Evolutionary conservation across 768 basidiomycete genomes (phyloP).

Genomic region (Crucibulum laeve): DNA sequence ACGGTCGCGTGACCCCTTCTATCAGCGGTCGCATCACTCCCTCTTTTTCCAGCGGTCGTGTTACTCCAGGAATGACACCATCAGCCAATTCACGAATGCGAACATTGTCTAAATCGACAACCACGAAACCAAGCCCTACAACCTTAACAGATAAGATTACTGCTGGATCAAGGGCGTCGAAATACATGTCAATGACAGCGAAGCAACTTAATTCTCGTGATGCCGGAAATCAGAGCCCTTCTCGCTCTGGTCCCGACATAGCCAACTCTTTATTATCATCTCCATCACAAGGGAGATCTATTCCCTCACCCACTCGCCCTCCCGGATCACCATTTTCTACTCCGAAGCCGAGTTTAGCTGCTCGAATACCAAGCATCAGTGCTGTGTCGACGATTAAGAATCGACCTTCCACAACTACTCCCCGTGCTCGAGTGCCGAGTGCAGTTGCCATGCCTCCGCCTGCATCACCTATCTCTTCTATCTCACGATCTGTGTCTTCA

Average conservation of each 20-base stretch:
- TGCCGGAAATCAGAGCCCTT: neutral
- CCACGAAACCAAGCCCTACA: constrained; percentile 23
- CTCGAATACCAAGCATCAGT: constrained; percentile 28
- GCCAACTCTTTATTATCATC: constrained; percentile 2
- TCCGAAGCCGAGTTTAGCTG: constrained; percentile 47
- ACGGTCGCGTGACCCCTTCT: constrained; percentile 36
- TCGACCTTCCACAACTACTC: constrained; percentile 46
- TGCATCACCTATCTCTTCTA: constrained; percentile 45
- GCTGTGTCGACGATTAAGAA: constrained; percentile 25
- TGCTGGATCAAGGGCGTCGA: constrained; percentile 79
- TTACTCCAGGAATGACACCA: constrained; percentile 34
- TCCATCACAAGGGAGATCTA: constrained; percentile 29
- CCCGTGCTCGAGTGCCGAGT: constrained; percentile 66
- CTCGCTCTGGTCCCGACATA: neutral
- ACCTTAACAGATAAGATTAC: constrained; percentile 51
- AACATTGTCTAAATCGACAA: constrained; percentile 25
- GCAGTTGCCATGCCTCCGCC: constrained; percentile 82
- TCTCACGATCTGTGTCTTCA: constrained; percentile 23
- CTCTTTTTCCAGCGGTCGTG: constrained; percentile 28
- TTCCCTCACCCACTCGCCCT: constrained; percentile 37
- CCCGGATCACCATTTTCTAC: constrained; percentile 66
- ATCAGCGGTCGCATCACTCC: constrained; percentile 49
- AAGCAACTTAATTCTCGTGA: constrained; percentile 63
- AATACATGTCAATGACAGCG: constrained; percentile 82
- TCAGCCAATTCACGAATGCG: constrained; percentile 24